A percentile compares a stretch with the other conserved stretches of the same genome.
phyloP scores from a whole-genome alignment of 2,329 filamentous ascomycete species.

The Microsporum canis region DNA sequence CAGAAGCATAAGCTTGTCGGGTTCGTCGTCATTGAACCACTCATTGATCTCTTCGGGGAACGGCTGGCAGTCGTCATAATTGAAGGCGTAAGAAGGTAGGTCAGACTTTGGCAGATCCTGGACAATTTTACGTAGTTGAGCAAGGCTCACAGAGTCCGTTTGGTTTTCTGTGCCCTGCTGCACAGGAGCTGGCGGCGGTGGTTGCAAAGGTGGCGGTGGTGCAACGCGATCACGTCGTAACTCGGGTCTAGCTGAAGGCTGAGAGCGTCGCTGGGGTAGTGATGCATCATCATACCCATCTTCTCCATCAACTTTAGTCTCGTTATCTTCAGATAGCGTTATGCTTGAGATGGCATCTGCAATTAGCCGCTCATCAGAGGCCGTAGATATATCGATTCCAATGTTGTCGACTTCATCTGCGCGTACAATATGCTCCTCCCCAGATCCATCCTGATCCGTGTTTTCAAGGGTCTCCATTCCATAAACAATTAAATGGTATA shows the following conservation, averaged over 20 bases:
- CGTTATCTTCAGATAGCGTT: slow-evolving; percentile 14
- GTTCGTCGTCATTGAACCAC: slow-evolving; percentile 89
- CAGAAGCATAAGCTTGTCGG: slow-evolving; percentile 69
- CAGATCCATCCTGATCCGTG: slow-evolving; percentile 3
- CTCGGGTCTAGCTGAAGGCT: slow-evolving; percentile 23
- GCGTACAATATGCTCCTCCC: slow-evolving; percentile 35
- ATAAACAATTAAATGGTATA: neutral
- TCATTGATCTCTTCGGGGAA: slow-evolving; percentile 88
- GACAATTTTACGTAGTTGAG: slow-evolving; percentile 61
- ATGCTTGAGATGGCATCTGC: slow-evolving; percentile 31
- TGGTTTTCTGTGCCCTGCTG: slow-evolving; percentile 27
- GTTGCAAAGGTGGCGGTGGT: slow-evolving; percentile 30
- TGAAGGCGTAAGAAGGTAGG: slow-evolving; percentile 71
- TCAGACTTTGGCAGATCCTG: slow-evolving; percentile 61
- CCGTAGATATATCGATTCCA: slow-evolving; percentile 36
- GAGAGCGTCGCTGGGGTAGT: slow-evolving; percentile 15
- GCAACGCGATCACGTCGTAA: slow-evolving; percentile 28
- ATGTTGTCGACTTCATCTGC: slow-evolving; percentile 41
- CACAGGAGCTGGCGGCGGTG: slow-evolving; percentile 37
- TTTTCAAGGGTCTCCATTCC: neutral
- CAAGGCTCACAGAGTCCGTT: slow-evolving; percentile 61
- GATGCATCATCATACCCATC: slow-evolving; percentile 10
- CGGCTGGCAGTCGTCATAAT: slow-evolving; percentile 59
- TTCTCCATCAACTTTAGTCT: slow-evolving; percentile 11
- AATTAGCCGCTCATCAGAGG: slow-evolving; percentile 36